These are phyloP conservation scores for Hymenoscyphus fructigenus DNA, from an alignment of 2,329 filamentous ascomycete species.

Conservation along the genomic window DNA sequence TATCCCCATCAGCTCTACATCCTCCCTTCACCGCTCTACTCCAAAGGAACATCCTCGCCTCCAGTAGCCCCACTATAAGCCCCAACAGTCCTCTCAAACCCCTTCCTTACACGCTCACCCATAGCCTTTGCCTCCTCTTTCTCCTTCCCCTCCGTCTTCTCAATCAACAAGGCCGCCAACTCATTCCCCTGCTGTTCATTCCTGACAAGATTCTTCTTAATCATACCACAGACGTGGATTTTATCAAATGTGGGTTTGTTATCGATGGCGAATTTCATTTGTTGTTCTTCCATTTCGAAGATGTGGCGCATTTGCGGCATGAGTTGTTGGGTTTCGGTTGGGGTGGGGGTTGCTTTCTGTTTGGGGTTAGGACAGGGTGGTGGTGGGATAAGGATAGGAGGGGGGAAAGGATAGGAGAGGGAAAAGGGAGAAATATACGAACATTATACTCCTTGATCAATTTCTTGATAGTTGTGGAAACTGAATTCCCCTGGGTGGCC, in stretches of 20 bases:
- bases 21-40: conserved; percentile 25
- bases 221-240: conserved; percentile 13
- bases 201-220: neutral
- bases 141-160: neutral
- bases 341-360: conserved; percentile 20
- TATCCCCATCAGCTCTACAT: neutral
- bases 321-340: conserved; percentile 28
- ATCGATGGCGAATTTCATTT: conserved; percentile 26
- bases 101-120: neutral
- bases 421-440: neutral
- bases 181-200: neutral
- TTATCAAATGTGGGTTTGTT: conserved; percentile 23
- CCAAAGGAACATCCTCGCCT: conserved; percentile 30
- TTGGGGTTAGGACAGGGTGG: conserved; percentile 7
- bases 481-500: conserved; percentile 33
- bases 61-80: conserved; percentile 25
- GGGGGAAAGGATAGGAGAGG: neutral
- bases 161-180: neutral
- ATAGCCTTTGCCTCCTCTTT: conserved; percentile 4
- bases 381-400: too few species aligned
- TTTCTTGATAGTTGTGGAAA: conserved; percentile 33
- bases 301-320: conserved; percentile 29
- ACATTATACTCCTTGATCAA: conserved; percentile 32
- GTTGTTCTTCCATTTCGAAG: conserved; percentile 29
- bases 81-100: conserved; percentile 11